Evolutionary conservation across 2,329 filamentous ascomycete species (phyloP).

Genomic region (Exophiala bonariae): DNA sequence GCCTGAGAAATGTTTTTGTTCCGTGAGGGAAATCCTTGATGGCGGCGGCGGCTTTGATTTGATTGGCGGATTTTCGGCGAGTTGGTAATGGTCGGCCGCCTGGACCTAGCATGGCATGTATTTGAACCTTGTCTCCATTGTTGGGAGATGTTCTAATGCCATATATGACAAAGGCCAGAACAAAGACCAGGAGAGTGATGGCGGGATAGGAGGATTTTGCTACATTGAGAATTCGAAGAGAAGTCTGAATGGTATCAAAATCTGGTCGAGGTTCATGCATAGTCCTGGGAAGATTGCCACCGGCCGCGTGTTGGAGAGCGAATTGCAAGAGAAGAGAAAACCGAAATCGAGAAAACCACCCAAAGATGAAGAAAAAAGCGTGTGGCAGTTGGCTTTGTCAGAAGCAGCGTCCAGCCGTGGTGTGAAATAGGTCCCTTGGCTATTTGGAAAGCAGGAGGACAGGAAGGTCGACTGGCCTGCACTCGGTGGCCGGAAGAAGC

Average conservation of each 20-base stretch:
- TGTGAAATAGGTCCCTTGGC: neutral
- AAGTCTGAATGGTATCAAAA: conserved; percentile 18
- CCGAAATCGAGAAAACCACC: conserved; percentile 24
- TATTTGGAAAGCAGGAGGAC: neutral
- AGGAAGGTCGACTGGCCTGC: neutral
- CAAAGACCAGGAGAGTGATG: conserved; percentile 64
- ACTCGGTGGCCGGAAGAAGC: neutral
- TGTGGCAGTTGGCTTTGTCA: neutral
- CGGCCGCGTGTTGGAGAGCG: neutral
- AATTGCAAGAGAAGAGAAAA: conserved; percentile 13
- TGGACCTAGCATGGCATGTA: conserved; percentile 58
- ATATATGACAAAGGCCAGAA: conserved; percentile 60
- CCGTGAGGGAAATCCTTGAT: conserved; percentile 62
- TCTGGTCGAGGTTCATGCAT: conserved; percentile 20
- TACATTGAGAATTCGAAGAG: conserved; percentile 23
- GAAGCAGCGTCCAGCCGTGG: neutral
- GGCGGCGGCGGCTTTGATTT: conserved; percentile 45
- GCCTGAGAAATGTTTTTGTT: conserved; percentile 72
- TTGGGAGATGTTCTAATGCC: conserved; percentile 57
- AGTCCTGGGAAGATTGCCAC: conserved; percentile 11
- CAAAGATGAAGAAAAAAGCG: conserved; percentile 12
- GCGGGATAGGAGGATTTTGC: conserved; percentile 59
- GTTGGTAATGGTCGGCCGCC: conserved; percentile 85
- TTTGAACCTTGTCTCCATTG: conserved; percentile 39
- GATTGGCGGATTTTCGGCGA: conserved; percentile 53